phyloP scores from a whole-genome alignment of 495 filamentous ascomycete species.

The Aspergillus heteromorphus region DNA sequence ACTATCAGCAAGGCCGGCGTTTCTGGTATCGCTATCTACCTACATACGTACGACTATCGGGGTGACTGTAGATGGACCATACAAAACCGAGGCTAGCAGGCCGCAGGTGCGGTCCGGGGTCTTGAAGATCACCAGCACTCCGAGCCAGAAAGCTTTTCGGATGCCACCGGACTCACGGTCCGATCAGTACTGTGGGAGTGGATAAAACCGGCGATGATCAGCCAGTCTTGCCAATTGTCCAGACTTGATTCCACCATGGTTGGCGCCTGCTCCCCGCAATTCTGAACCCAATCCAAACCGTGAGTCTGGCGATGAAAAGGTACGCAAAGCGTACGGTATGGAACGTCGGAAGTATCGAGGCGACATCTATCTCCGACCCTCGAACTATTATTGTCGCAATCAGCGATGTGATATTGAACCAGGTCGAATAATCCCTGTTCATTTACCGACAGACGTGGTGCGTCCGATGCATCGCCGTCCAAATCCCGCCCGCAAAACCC shows the following conservation, averaged over 20 bases:
- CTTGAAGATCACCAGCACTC: constrained; percentile 3
- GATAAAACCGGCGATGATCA: not conserved
- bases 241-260: not conserved
- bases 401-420: too few species aligned
- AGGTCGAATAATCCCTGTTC: too few species aligned
- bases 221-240: constrained; percentile 3
- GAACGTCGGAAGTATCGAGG: too few species aligned
- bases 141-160: constrained; percentile 3
- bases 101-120: not conserved
- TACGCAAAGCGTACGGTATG: too few species aligned
- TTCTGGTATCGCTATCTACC: not conserved
- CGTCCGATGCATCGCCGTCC: not conserved
- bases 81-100: not conserved
- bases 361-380: too few species aligned
- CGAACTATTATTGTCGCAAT: too few species aligned
- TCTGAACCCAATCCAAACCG: not conserved
- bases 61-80: not conserved
- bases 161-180: not conserved
- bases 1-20: too few species aligned
- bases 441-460: too few species aligned
- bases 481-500: not conserved
- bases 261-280: not conserved
- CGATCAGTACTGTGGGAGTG: not conserved
- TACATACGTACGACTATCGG: too few species aligned
- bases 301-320: too few species aligned